Conservation (phyloP, 768 basidiomycete genomes). For the Trametes cingulata region DNA sequence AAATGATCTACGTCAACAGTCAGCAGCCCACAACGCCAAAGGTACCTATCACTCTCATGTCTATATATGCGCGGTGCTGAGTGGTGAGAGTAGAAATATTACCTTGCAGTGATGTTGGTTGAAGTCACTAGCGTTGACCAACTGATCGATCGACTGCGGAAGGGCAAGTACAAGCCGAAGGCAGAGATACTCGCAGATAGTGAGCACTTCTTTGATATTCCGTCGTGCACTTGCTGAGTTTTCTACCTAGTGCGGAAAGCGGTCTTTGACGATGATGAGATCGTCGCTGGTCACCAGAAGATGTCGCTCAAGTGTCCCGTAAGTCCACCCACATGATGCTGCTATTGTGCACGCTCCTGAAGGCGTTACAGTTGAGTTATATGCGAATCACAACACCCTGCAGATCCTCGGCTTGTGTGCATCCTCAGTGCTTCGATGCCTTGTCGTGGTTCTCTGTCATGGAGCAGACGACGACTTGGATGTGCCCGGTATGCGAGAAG, state of each 20-base stretch:
- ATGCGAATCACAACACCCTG: constrained; percentile 82
- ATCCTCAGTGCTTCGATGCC: constrained; percentile 95
- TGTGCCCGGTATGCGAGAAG: constrained; percentile 92
- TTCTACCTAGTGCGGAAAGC: constrained; percentile 53
- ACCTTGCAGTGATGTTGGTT: constrained; percentile 81
- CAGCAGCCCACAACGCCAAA: constrained; percentile 74
- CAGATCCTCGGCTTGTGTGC: constrained; percentile 85
- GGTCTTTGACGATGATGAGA: constrained; percentile 76
- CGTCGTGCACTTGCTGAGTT: neutral
- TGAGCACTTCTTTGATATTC: constrained; percentile 34
- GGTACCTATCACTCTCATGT: constrained; percentile 40
- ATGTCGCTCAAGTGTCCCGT: constrained; percentile 96
- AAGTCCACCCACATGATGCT: constrained; percentile 38
- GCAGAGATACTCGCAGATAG: constrained; percentile 68
- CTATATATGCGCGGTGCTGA: neutral
- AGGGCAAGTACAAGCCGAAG: constrained; percentile 62
- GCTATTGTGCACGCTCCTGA: too few species aligned
- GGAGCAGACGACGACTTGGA: constrained; percentile 95
- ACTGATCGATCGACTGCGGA: constrained; percentile 68
- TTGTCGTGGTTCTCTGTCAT: constrained; percentile 92
- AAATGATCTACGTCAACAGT: constrained; percentile 91
- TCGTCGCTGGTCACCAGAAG: constrained; percentile 84
- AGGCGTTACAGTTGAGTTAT: constrained; percentile 78
- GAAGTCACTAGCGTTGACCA: constrained; percentile 71
- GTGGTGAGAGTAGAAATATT: constrained; percentile 71